These are phyloP conservation scores for Neophaeococcomyces mojaviensis DNA, from an alignment of 2,329 filamentous ascomycete species.

Conservation along the genomic window DNA sequence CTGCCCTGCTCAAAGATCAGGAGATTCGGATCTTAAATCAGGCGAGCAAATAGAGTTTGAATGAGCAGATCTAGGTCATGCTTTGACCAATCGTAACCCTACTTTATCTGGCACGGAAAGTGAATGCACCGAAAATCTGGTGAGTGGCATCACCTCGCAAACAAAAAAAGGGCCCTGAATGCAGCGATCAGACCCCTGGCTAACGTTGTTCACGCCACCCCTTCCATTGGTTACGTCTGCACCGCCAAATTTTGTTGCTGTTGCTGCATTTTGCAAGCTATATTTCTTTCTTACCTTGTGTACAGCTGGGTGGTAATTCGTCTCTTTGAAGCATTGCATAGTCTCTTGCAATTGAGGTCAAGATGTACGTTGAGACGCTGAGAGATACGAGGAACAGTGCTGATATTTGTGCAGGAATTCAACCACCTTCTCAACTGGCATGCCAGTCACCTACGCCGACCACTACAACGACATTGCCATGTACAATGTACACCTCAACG, in stretches of 20 bases:
- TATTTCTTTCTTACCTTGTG: neutral
- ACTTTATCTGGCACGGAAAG: neutral
- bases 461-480: constrained; percentile 58
- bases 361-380: neutral
- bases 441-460: constrained; percentile 55
- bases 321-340: neutral
- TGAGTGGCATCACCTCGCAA: constrained; percentile 4
- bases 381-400: neutral
- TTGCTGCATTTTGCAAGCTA: constrained; percentile 1
- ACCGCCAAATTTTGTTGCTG: neutral
- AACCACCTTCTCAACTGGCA: constrained; percentile 31
- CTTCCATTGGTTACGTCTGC: neutral
- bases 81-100: too few relatives aligned
- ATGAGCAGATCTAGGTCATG: too few relatives aligned
- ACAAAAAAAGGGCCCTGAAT: constrained; percentile 7
- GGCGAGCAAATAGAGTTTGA: too few relatives aligned
- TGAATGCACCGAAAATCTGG: neutral
- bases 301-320: neutral
- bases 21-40: too few relatives aligned
- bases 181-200: neutral
- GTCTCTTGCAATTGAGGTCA: neutral
- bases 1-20: too few relatives aligned
- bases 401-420: constrained; percentile 33
- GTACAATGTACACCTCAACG: constrained; percentile 78
- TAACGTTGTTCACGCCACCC: constrained; percentile 1